Evolutionary conservation across 2,329 filamentous ascomycete genomes (phyloP).

Genomic region (Exserohilum turcica): DNA sequence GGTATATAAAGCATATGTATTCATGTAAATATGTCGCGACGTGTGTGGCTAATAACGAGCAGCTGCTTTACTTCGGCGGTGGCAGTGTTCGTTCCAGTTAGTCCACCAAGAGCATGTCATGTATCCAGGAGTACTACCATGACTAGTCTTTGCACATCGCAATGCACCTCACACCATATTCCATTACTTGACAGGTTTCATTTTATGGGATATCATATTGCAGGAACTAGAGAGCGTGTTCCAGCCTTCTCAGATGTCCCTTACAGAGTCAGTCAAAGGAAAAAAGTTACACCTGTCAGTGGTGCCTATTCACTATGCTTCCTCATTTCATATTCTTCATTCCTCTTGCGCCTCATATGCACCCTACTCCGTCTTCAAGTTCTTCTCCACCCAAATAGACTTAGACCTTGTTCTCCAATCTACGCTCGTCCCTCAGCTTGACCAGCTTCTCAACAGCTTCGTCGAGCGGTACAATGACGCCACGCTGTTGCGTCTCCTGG

Average conservation of each 20-base stretch:
- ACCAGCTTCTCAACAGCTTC: slow-evolving; percentile 62
- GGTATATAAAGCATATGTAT: too few relatives aligned
- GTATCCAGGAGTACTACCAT: too few relatives aligned
- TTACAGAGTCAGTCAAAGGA: background rate
- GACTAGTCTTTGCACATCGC: too few relatives aligned
- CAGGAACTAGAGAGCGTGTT: background rate
- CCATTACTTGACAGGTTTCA: too few relatives aligned
- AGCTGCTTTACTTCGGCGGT: too few relatives aligned
- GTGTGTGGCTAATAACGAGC: too few relatives aligned
- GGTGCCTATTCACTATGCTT: background rate
- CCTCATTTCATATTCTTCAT: slow-evolving; percentile 13
- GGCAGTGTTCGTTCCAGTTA: too few relatives aligned
- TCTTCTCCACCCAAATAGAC: background rate
- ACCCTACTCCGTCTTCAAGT: background rate
- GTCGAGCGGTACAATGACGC: slow-evolving; percentile 65
- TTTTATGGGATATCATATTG: background rate
- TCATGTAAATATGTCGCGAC: too few relatives aligned
- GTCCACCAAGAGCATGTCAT: too few relatives aligned
- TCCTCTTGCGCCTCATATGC: slow-evolving; percentile 11
- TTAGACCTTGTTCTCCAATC: slow-evolving; percentile 40
- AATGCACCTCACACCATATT: too few relatives aligned
- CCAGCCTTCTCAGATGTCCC: background rate
- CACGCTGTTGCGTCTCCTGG: slow-evolving; percentile 65
- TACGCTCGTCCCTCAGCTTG: slow-evolving; percentile 52
- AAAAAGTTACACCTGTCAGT: background rate